These are phyloP conservation scores for Boletus reticuloceps DNA, from an alignment of 768 basidiomycete genomes.

Conservation along the genomic window DNA sequence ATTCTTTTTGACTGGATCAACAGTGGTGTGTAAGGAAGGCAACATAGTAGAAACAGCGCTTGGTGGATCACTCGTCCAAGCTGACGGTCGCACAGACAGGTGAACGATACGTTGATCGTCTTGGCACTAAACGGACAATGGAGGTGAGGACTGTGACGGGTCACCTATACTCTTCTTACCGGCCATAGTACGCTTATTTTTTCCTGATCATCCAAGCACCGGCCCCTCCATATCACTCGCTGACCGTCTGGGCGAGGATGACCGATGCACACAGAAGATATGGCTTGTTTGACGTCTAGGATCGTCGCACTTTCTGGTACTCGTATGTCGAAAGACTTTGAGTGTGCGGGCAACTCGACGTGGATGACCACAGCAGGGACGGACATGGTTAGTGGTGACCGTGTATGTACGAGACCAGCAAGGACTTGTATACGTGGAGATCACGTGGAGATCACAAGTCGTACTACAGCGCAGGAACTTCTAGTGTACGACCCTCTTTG, in stretches of 20 bases:
- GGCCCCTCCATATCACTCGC: slow-evolving; percentile 73
- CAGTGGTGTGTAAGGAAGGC: neutral
- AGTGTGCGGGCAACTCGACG: slow-evolving; percentile 76
- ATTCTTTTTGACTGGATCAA: neutral
- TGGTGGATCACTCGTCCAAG: slow-evolving; percentile 63
- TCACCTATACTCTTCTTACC: slow-evolving; percentile 36
- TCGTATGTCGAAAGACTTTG: slow-evolving; percentile 59
- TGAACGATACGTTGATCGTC: slow-evolving; percentile 65
- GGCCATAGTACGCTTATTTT: slow-evolving; percentile 68
- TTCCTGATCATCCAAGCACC: slow-evolving; percentile 63
- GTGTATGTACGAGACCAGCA: too few species aligned
- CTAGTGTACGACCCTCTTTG: slow-evolving; percentile 42
- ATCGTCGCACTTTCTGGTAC: slow-evolving; percentile 50
- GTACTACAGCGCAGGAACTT: neutral
- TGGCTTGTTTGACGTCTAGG: slow-evolving; percentile 65
- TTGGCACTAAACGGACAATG: slow-evolving; percentile 37
- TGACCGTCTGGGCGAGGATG: slow-evolving; percentile 69
- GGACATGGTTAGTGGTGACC: slow-evolving; percentile 18
- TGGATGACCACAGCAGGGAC: slow-evolving; percentile 40
- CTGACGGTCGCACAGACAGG: slow-evolving; percentile 76
- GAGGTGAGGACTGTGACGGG: slow-evolving; percentile 4
- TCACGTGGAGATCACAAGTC: slow-evolving; percentile 20
- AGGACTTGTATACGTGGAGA: slow-evolving; percentile 26
- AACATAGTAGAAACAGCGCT: slow-evolving; percentile 19
- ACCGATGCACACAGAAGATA: slow-evolving; percentile 57